Base-by-base conservation (phyloP, 208 protist species). In the Leishmania lainsoni region DNA sequence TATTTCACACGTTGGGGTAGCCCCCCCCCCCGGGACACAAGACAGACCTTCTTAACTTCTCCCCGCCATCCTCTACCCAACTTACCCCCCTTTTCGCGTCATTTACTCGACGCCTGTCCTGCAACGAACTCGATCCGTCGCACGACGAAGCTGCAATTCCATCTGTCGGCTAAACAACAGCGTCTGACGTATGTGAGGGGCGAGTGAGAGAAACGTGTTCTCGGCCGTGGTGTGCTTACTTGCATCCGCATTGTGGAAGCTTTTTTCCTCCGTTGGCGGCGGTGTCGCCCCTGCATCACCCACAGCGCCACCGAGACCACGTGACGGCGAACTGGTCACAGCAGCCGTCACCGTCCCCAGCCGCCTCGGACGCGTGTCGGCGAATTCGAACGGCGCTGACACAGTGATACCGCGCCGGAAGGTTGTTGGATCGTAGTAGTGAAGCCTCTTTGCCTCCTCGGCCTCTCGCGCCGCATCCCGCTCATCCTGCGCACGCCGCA, bases 371-470 rank as follows among this genome's bases (percentile, higher is more conserved):
- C 71, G 81, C 32, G 59, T 77, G 29, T 76, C 76, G 5, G 45
- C 54, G 16, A 93, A 32, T 45, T 88, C 78, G 81, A 93, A 93
- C 2, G 90, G 90, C 71, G 87, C 81, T 54, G 86, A 81, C 65
- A 85, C 75, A 2, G 90, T 95, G 35, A 75, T 16, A 20, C 79
- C 81, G 20, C 85, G 82, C n/a, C 70, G 61, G 48, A 90, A 93
- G 5, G 85, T 89, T 26, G 77, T 72, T 20, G 73, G 39, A 69
- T 90, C 88, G 48, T 81, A 78, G 78, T 87, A 86, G 5, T 83
- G 87, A n/a, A 75, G 71, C 14, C 78, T 76, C 61, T 87, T 75
- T 73, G 81, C 89, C 72, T 93, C 90, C 68, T 83, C 90, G 32
- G 82, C 85, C 29, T 73, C 78, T 65, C 73, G 79, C 22, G 39